phyloP scores from a whole-genome alignment of 2,329 filamentous ascomycete species.

The Curvularia eragrostidis region DNA sequence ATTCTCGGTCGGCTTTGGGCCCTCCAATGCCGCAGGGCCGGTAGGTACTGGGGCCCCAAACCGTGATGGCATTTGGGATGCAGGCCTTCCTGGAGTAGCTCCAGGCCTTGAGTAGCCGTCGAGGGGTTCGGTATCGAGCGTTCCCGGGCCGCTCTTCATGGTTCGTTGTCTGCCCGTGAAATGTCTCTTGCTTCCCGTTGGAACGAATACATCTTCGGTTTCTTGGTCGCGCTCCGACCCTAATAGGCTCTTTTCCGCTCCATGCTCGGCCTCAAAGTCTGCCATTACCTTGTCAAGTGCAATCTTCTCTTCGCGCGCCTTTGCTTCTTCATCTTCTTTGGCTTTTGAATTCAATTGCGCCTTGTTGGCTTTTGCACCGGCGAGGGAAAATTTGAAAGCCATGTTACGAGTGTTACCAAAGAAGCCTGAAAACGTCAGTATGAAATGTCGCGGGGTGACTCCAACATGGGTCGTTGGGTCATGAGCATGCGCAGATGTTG shows the following conservation, averaged over 20 bases:
- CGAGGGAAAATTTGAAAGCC: slow-evolving; percentile 42
- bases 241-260: slow-evolving; percentile 31
- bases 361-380: slow-evolving; percentile 34
- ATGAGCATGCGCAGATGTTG: not conserved
- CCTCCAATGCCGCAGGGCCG: slow-evolving; percentile 26
- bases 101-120: slow-evolving; percentile 27
- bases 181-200: slow-evolving; percentile 39
- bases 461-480: slow-evolving; percentile 1
- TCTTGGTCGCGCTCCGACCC: slow-evolving; percentile 31
- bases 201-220: slow-evolving; percentile 36
- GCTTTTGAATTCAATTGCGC: slow-evolving; percentile 34
- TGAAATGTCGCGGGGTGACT: not conserved
- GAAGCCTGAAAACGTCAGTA: not conserved
- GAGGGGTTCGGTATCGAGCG: slow-evolving; percentile 36
- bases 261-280: slow-evolving; percentile 41
- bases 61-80: slow-evolving; percentile 24
- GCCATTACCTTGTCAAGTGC: slow-evolving; percentile 42
- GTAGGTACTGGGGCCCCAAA: slow-evolving; percentile 22
- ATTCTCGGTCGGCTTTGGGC: slow-evolving; percentile 30
- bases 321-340: slow-evolving; percentile 42
- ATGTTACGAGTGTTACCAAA: slow-evolving; percentile 17
- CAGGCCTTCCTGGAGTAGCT: slow-evolving; percentile 21
- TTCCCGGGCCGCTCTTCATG: slow-evolving; percentile 45
- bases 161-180: slow-evolving; percentile 39
- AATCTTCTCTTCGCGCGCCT: slow-evolving; percentile 41